Base-by-base conservation (phyloP, 1,284 basidiomycete genomes). In the Cutaneotrichosporon sp. region DNA sequence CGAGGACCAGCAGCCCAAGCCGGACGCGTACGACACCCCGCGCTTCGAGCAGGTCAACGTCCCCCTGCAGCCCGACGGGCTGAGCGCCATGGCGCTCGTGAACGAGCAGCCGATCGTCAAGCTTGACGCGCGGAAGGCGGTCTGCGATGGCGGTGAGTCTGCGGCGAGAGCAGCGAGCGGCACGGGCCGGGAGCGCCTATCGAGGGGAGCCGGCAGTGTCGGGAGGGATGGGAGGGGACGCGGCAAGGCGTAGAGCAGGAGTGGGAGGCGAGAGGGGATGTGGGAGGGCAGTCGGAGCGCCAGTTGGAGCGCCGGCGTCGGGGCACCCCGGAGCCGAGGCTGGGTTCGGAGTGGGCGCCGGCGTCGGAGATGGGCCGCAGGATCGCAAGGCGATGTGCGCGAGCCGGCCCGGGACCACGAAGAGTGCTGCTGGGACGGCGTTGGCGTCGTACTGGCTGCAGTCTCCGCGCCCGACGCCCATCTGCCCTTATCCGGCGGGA, bases 111-210 rank as follows among this genome's bases (percentile, higher is more conserved):
- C 95, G 9, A 86, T 97, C 59, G 84, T 89, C 54, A 78, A 93
- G 59, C 88, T 95, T 1, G 79, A 90, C 56, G 89, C 87, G 34
- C 84, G 95, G 68, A 90, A 87, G 75, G 94, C 92, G 4, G 84
- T 87, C 57, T 99, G 95, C 76, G 94, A 99, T 78, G 95, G 95
- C 69, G 94, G 94, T 95, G 71, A 73, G 90, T 80, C n/a, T 27
- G 13, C 11, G 8, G 46, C n/a, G n/a, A n/a, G n/a, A n/a, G 27
- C 18, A 49, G 49, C 25, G 7, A 7, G 7, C 24, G 57, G 18
- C 18, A 25, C 20, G 25, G 14, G 45, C 45, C 22, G 47, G 24
- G 36, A 16, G 22, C n/a, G n/a, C n/a, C n/a, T n/a, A n/a, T n/a
- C 10, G 36, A 24, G 20, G n/a, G 33, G 42, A 27, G 33, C 10